Percentiles rank a stretch among this genome's conserved stretches.
These are phyloP conservation scores for Anisogramma anomala DNA, from an alignment of 2,329 filamentous ascomycete species.

Conservation along the genomic window DNA sequence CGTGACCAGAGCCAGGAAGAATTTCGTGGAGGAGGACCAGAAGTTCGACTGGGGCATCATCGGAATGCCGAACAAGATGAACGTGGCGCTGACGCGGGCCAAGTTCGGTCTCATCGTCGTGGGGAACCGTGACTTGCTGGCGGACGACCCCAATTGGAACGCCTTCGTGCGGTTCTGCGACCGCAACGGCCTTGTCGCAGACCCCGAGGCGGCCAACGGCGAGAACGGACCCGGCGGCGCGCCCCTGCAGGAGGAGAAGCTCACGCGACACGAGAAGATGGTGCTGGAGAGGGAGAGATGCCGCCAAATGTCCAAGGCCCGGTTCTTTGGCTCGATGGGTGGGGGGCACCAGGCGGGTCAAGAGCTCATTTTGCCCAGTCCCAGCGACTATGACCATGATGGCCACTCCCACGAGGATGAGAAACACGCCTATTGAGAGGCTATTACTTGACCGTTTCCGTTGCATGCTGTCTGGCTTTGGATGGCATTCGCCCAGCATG, in stretches of 20 bases:
- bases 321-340: slow-evolving; percentile 1
- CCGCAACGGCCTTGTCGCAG: slow-evolving; percentile 10
- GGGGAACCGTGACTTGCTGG: slow-evolving; percentile 14
- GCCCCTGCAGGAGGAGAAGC: background rate
- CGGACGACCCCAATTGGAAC: slow-evolving; percentile 14
- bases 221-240: background rate
- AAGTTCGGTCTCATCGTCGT: slow-evolving; percentile 17
- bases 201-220: background rate
- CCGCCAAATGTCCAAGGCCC: background rate
- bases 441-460: too few relatives aligned
- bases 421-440: background rate
- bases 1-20: slow-evolving; percentile 15
- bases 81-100: slow-evolving; percentile 19
- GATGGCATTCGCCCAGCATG: too few relatives aligned
- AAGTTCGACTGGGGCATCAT: slow-evolving; percentile 17
- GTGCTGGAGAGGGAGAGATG: slow-evolving; percentile 3
- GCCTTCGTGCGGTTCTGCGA: slow-evolving; percentile 14
- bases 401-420: background rate
- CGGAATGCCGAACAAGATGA: slow-evolving; percentile 16
- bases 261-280: slow-evolving; percentile 2
- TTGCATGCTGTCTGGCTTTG: too few relatives aligned
- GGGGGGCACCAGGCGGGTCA: background rate
- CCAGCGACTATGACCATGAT: background rate
- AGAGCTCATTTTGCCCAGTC: slow-evolving; percentile 3
- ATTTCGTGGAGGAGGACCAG: slow-evolving; percentile 16